Base-by-base conservation (phyloP, 129 eudicot species). In the Centella asiatica region DNA sequence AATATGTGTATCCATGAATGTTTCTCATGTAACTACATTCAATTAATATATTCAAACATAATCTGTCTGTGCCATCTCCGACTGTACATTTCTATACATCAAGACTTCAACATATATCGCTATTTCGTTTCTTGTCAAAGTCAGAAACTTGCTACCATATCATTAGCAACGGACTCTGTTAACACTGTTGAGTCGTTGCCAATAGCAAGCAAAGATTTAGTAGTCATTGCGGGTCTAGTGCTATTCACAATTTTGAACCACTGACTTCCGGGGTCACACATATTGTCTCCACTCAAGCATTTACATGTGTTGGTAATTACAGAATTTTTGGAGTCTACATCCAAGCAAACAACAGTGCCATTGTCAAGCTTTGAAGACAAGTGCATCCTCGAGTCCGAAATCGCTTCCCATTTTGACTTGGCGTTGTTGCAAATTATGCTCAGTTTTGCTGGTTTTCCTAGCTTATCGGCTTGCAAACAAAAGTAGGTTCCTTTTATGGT, bases 331-430 rank as follows among this genome's bases (percentile, higher is more conserved):
- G 80, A 64, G 58, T 81, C 79, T 8, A 81, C 66, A 52, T 88
- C 96, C 69, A 88, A 82, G 77, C 94, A 84, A 24, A 77, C 84
- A 1, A 26, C 66, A 6, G 44, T 74, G 23, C 70, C 87, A 47
- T 81, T 57, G 27, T 70, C 39, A 6, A 77, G 70, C 52, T 81
- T 69, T 6, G 96, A 62, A 15, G 95, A 68, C 20, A 88, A 80
- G 77, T 85, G 95, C 86, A 88, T 81, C 66, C 79, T 81, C 4
- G 94, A 88, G 44, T 81, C 87, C 51, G 96, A 84, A 50, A 84
- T 77, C 19, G 75, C 66, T 28, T 88, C 85, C 96, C 94, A 84
- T 69, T 60, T 72, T 29, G 86, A 72, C 44, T 64, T 65, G 22
- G 19, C 23, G 6, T 64, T 62, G 7, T 29, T 51, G 65, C 88